Evolutionary conservation across 352 stramenopile species (phyloP), one percentile per base, ranked within the genome.

Genomic region (Pythium coloratum): DNA sequence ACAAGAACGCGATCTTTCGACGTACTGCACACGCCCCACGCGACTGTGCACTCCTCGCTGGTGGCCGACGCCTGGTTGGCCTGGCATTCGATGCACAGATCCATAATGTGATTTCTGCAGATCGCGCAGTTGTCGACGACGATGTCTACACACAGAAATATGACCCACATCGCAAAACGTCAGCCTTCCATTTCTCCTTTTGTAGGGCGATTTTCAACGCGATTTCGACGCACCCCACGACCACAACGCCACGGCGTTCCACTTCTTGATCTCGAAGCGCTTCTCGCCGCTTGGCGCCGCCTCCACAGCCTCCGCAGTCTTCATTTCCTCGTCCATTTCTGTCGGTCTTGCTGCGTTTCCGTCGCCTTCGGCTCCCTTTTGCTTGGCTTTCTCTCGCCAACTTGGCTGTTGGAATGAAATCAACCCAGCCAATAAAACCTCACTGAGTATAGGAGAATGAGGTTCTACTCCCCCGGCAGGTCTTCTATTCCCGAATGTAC

Each of bases 261-360:
- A 99, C 80, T 99, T 99, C 77, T 99, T 99, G 75, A 99, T 99
- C 88, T 99, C 97, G 71, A 99, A 99, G 65, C 96, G 89, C 76
- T 94, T 94, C 69, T 91, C 84, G 47, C 93, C 81, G 62, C 61
- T 69, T 32, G 69, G 64, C 38, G 69, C 51, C 26, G 64, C 44
- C 59, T 54, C 65, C 34, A 59, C 70, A 34, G 66, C 67, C 28
- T 72, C 73, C 14, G 75, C 66, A 57, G 66, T 77, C 72, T 90
- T 91, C 63, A 70, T 73, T 58, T 91, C 81, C 70, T 93, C 82
- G 55, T 93, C 81, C 84, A 91, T 91, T 26, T 42, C 49, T 28
- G 36, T 59, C 62, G 18, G 16, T 20, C 26, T 47, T 38, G 36
- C 69, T 51, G 56, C 36, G 20, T 20, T 51, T 33, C 18, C 18